Evolutionary conservation across 495 filamentous ascomycete species (phyloP), one percentile per base, ranked within the genome.

Genomic region (Trichocladium uniseriatum): DNA sequence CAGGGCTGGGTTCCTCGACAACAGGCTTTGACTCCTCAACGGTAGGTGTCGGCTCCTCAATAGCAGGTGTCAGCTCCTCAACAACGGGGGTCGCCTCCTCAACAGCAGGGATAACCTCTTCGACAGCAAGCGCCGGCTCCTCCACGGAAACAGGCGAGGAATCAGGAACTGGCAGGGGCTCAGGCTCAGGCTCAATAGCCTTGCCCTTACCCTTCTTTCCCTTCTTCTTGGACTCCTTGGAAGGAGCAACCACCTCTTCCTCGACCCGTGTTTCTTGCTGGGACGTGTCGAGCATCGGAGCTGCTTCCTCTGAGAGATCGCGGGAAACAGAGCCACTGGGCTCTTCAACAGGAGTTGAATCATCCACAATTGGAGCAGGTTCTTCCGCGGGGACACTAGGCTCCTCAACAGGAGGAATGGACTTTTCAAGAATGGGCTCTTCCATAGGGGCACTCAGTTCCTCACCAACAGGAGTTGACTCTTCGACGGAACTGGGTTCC

Each of bases 151-250:
- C 39, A 38, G 32, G 9, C 7, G 10, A 43, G 42, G 19, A 41
- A 19, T 3, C 48, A 34, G 8, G 42, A 55, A 14, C 32, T 38
- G 39, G 48, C 44, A 15, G 55, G 58, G 8, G 3, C 49, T 50
- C 54, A 14, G 53, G 44, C n/a, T 54, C 55, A 11, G 52, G 11
- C 13, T 43, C 43, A 2, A 35, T 16, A 32, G 16, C 4, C 16
- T 44, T 44, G 42, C 42, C 21, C 27, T 51, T 55, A 19, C 40
- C 32, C 43, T 40, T 43, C 19, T 43, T 40, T 24, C 24, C 39
- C 52, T 58, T 64, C 53, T 64, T 27, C 38, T 59, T 61, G 36
- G 59, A 59, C 40, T 56, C 53, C 35, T 51, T 58, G 15, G 32
- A n/a, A 31, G 52, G 51, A 14, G 48, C 45, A 0, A 47, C 36